phyloP scores from a whole-genome alignment of 192 early-diverging fungal genomes.

The Thamnidium elegans region DNA sequence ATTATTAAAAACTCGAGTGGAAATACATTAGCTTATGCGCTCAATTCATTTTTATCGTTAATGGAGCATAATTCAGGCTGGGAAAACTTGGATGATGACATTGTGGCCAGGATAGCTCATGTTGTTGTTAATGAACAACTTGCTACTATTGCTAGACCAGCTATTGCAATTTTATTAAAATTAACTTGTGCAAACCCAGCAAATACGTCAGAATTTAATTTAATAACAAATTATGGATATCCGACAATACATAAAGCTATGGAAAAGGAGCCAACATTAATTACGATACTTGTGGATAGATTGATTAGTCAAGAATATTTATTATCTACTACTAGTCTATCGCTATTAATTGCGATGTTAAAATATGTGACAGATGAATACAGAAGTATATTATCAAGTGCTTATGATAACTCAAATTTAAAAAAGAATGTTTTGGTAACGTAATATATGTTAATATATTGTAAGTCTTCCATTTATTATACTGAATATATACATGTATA shows the following conservation, averaged over 20 bases:
- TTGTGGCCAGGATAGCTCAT: conserved; percentile 50
- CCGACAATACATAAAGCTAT: conserved; percentile 46
- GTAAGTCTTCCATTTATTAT: not conserved
- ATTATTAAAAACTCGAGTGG: conserved; percentile 56
- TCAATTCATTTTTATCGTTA: conserved; percentile 58
- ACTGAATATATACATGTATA: not conserved
- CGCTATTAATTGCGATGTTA: conserved; percentile 60
- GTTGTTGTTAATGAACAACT: conserved; percentile 65
- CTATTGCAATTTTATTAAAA: conserved; percentile 68
- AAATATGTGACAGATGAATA: conserved; percentile 57
- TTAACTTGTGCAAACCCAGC: conserved; percentile 44
- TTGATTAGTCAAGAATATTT: conserved; percentile 59
- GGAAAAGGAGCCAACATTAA: conserved; percentile 38
- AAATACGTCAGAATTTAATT: not conserved
- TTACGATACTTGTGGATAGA: conserved; percentile 55
- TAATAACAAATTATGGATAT: conserved; percentile 2
- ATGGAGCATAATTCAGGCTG: conserved; percentile 68
- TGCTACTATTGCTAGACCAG: conserved; percentile 68
- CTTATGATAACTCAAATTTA: conserved; percentile 51
- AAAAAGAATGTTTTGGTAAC: conserved; percentile 44
- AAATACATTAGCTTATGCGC: conserved; percentile 69
- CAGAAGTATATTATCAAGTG: conserved; percentile 43
- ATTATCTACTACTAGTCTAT: conserved; percentile 60
- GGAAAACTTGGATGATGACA: conserved; percentile 48
- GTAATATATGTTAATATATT: not conserved